Percentiles rank a stretch among this genome's conserved stretches.
Evolutionary conservation across 352 stramenopile species (phyloP).

Genomic region (Thalassiosira mediterranea): DNA sequence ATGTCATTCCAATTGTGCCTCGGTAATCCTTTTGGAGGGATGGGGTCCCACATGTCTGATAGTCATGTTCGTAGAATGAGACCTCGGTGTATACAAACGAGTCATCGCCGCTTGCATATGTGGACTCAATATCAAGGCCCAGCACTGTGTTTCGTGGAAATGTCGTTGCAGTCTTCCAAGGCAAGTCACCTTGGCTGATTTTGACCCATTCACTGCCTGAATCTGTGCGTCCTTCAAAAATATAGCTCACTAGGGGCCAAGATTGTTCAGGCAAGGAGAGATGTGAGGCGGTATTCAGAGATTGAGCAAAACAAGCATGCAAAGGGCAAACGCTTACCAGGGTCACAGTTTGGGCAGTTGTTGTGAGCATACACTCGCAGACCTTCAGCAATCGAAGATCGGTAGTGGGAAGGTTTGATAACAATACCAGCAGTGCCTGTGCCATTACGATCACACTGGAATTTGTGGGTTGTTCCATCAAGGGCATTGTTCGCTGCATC

Average conservation of each 20-base stretch:
- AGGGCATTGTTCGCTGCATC: background rate
- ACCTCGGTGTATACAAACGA: constrained; percentile 19
- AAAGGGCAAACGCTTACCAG: too few species aligned
- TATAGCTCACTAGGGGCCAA: background rate
- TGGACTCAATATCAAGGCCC: constrained; percentile 36
- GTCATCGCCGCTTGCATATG: constrained; percentile 29
- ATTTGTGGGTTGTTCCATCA: constrained; percentile 35
- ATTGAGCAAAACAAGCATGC: too few species aligned
- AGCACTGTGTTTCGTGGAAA: constrained; percentile 30
- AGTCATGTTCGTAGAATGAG: constrained; percentile 5
- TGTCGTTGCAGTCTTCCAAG: constrained; percentile 20
- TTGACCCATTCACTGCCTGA: constrained; percentile 20
- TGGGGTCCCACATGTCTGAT: too few species aligned
- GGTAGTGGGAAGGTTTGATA: constrained; percentile 27
- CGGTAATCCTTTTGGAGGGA: too few species aligned
- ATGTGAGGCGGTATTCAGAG: background rate
- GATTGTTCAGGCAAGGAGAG: background rate
- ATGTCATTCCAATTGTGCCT: too few species aligned
- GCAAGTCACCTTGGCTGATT: constrained; percentile 45
- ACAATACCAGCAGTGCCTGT: constrained; percentile 12
- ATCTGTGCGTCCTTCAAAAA: background rate
- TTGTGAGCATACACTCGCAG: constrained; percentile 44
- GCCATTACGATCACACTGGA: constrained; percentile 8
- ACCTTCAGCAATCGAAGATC: constrained; percentile 27
- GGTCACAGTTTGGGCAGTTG: constrained; percentile 29